Evolutionary conservation across 2,329 filamentous ascomycete species (phyloP).

Genomic region (Fusarium mangiferae): DNA sequence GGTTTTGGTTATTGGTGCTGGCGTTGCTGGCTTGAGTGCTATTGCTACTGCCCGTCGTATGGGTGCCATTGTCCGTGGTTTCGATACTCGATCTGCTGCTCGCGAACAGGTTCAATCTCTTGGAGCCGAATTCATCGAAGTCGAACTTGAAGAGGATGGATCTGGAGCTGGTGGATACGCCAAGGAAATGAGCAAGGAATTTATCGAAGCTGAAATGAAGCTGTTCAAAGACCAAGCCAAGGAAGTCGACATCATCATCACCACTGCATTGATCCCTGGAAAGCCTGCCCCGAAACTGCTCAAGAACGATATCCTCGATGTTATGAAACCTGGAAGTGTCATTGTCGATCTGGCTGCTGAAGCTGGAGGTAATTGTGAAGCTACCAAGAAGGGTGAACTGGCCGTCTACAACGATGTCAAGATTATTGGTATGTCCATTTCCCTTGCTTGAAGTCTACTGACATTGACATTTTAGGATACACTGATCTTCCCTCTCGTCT

Average conservation of each 20-base stretch:
- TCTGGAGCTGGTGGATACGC: slow-evolving; percentile 87
- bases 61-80: slow-evolving; percentile 89
- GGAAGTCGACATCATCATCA: slow-evolving; percentile 93
- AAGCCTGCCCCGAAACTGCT: slow-evolving; percentile 85
- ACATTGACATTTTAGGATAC: slow-evolving; percentile 65
- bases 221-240: slow-evolving; percentile 87
- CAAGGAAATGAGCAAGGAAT: slow-evolving; percentile 94
- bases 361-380: slow-evolving; percentile 87
- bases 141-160: slow-evolving; percentile 85
- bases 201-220: slow-evolving; percentile 93
- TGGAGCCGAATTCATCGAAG: slow-evolving; percentile 89
- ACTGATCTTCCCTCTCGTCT: slow-evolving; percentile 88
- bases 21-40: slow-evolving; percentile 87
- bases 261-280: slow-evolving; percentile 90
- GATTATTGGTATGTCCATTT: slow-evolving; percentile 72
- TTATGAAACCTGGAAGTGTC: slow-evolving; percentile 91
- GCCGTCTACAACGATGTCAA: slow-evolving; percentile 80
- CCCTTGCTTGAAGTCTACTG: background rate
- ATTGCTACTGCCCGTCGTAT: slow-evolving; percentile 87
- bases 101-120: slow-evolving; percentile 91
- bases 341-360: slow-evolving; percentile 90
- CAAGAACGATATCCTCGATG: slow-evolving; percentile 79
- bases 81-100: slow-evolving; percentile 89
- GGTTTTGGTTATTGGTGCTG: slow-evolving; percentile 88
- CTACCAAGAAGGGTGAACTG: slow-evolving; percentile 78